These are phyloP conservation scores for Cryptococcus floricola DNA, from an alignment of 1,284 basidiomycete genomes.

Conservation along the genomic window DNA sequence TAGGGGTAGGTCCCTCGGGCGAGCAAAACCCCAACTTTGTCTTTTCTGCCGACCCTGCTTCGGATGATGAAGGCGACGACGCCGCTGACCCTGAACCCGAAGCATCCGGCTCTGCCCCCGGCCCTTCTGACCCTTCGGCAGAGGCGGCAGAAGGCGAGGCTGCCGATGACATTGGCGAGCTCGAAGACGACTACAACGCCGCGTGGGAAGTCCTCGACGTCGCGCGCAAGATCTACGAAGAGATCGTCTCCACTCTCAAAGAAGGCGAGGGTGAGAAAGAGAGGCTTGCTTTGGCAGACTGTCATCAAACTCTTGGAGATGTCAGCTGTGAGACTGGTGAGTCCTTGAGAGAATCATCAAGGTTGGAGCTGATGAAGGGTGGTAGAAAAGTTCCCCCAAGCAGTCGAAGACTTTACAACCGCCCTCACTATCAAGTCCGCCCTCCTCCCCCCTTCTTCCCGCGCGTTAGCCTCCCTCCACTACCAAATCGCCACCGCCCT, in stretches of 20 bases:
- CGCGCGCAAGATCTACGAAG: constrained; percentile 74
- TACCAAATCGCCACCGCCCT: constrained; percentile 86
- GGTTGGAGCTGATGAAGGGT: background rate
- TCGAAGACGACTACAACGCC: constrained; percentile 89
- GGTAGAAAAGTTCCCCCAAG: constrained; percentile 87
- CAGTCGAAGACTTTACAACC: constrained; percentile 72
- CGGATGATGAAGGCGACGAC: constrained; percentile 31
- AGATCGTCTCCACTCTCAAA: constrained; percentile 47
- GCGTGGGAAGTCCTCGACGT: constrained; percentile 91
- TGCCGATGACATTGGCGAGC: constrained; percentile 52
- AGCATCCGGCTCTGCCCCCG: constrained; percentile 2
- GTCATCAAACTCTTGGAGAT: constrained; percentile 77
- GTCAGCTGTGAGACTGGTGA: constrained; percentile 83
- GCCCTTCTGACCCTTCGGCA: background rate
- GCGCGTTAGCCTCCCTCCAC: constrained; percentile 82
- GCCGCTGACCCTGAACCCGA: constrained; percentile 18
- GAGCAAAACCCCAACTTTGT: constrained; percentile 26
- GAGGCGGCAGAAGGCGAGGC: constrained; percentile 7
- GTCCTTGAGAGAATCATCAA: constrained; percentile 20
- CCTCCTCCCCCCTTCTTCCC: constrained; percentile 70
- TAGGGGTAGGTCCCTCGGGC: constrained; percentile 1
- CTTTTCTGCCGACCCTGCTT: constrained; percentile 33
- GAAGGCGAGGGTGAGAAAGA: constrained; percentile 43
- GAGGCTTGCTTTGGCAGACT: constrained; percentile 71
- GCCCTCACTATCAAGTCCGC: constrained; percentile 66